A percentile compares a stretch with the other conserved stretches of the same genome.
Conservation (phyloP, 257 asterid species). For the Solanum megistacrolobum region DNA sequence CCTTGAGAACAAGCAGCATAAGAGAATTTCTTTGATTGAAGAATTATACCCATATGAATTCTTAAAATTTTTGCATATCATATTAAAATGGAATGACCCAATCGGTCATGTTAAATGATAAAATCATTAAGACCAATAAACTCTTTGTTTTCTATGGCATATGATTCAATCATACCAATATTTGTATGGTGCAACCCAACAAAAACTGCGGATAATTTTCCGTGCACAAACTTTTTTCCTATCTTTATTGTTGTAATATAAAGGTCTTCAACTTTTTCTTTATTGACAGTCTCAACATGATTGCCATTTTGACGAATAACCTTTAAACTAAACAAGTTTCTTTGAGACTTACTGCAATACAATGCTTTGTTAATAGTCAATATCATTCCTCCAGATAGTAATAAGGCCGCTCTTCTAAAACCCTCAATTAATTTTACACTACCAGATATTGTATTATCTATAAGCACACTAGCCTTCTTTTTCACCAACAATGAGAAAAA, state of each 20-base stretch:
- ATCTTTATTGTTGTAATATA: too few relatives aligned
- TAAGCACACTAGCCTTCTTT: background rate
- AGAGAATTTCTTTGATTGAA: background rate
- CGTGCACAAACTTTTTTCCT: background rate
- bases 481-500: background rate
- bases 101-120: background rate
- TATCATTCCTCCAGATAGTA: background rate
- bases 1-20: background rate
- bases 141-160: background rate
- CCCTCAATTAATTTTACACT: too few relatives aligned
- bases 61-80: background rate
- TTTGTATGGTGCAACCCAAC: background rate
- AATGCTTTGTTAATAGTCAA: background rate
- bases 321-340: background rate
- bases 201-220: background rate
- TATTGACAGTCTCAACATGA: background rate
- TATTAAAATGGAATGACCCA: background rate
- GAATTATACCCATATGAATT: background rate
- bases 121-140: background rate
- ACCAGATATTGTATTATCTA: background rate
- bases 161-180: background rate
- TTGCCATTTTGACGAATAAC: background rate
- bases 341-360: background rate
- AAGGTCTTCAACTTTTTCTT: background rate
- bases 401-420: background rate